Conservation (phyloP, 225 moss, liverwort and hornwort genomes). For the Climacium dendroides region DNA sequence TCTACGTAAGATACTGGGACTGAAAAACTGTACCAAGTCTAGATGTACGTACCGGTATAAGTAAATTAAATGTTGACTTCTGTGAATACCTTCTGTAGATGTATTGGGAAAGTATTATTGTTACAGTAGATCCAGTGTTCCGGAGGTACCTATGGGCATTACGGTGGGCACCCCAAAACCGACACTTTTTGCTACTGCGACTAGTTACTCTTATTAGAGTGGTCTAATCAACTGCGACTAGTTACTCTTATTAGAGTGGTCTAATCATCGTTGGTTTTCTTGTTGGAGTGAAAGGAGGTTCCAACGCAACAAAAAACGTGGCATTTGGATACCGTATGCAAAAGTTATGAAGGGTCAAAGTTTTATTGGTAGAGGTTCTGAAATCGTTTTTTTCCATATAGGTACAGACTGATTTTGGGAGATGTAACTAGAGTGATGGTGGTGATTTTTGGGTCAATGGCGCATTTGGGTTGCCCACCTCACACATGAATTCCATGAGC, state of each 20-base stretch:
- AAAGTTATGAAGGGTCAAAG: neutral
- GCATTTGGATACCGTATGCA: rapidly evolving
- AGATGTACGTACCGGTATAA: too few relatives aligned
- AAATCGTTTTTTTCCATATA: neutral
- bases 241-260: neutral
- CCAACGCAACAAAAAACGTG: rapidly evolving
- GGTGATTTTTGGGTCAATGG: rapidly evolving
- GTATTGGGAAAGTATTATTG: neutral
- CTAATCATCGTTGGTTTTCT: too few relatives aligned
- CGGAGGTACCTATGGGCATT: neutral
- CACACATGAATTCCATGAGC: neutral
- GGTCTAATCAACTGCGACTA: too few relatives aligned
- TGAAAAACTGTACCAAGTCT: neutral
- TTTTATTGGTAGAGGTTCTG: neutral
- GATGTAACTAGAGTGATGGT: rapidly evolving
- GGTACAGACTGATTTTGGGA: neutral
- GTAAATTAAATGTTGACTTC: too few relatives aligned
- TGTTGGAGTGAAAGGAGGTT: neutral
- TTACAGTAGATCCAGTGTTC: neutral
- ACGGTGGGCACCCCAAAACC: neutral
- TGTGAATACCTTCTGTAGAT: too few relatives aligned
- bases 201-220: neutral
- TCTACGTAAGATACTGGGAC: neutral
- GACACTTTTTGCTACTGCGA: rapidly evolving
- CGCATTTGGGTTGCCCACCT: rapidly evolving